Evolutionary conservation across 2,329 filamentous ascomycete genomes (phyloP), one percentile per base, ranked within the genome.

Genomic region (Penicillium glabrum): DNA sequence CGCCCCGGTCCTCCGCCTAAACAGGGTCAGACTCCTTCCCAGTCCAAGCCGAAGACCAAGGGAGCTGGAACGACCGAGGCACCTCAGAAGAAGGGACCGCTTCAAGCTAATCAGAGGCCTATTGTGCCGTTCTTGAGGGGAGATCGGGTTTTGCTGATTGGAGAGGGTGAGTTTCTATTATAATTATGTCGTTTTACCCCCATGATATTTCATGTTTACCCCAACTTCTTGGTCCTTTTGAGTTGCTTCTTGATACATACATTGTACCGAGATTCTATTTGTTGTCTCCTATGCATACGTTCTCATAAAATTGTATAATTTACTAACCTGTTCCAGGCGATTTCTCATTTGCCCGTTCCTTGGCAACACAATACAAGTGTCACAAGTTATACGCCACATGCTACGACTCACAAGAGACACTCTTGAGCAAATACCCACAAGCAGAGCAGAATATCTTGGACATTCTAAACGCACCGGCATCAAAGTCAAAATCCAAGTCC

Each of bases 361-460:
- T 81, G 26, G 71, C 72, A 48, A 69, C 62, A 26, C 69, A 77
- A 58, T 73, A 80, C 63, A 69, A 69, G 54, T 79, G 76, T 61
- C 71, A 65, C 48, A 65, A 70, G 44, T 58, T 80, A 9, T 65
- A 75, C 27, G 76, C 78, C 9, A 80, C 78, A 33, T 76, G 75
- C 61, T 80, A 78, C 58, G 79, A 81, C 60, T 74, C 72, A 13
- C 66, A 71, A 51, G 71, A 77, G 26, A 66, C 64, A 51, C 80
- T 97, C 1, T 74, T 79, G 11, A 79, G 77, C 58, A 96, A 96
- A 75, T 93, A 93, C 66, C 90, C 91, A 0, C 86, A 91, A 63
- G 88, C 82, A 1, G 76, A 79, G 51, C 80, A 79, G 56, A 85
- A 89, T 67, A 82, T 87, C 58, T 75, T 79, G 59, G 75, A 80